Evolutionary conservation across 169 alveolate species (phyloP).

Genomic region (Toxoplasma gondii): DNA sequence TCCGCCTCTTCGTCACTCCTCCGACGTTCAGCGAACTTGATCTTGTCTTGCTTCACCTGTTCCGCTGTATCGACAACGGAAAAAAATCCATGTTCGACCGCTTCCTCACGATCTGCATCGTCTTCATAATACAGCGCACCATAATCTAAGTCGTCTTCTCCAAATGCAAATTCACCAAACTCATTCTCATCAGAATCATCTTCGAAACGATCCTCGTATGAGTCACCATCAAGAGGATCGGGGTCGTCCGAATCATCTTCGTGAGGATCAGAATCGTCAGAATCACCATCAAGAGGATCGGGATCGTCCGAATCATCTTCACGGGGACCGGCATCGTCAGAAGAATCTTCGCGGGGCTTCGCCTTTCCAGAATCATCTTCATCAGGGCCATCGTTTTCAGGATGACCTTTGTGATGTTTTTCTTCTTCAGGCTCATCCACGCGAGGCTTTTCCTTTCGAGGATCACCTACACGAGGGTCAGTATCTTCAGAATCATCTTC

Average conservation of each 20-base stretch:
- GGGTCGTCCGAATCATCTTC: background rate
- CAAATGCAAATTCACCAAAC: background rate
- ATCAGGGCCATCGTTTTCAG: slow-evolving; percentile 12
- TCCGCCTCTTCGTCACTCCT: background rate
- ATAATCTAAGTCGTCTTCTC: background rate
- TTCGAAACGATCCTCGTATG: background rate
- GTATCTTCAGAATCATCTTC: slow-evolving; percentile 38
- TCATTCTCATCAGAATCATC: background rate
- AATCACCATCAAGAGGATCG: background rate
- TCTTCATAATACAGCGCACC: background rate
- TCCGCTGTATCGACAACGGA: background rate
- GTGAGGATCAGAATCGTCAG: background rate
- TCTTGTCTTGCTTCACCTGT: background rate
- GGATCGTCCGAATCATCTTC: background rate
- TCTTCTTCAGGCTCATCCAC: slow-evolving; percentile 25
- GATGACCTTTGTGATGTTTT: background rate
- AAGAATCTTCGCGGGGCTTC: background rate
- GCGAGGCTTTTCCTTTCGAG: background rate
- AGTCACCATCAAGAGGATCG: background rate
- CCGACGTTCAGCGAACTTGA: background rate
- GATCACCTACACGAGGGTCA: slow-evolving; percentile 24
- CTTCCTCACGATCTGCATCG: background rate
- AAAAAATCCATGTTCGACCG: background rate
- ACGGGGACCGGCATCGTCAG: slow-evolving; percentile 8
- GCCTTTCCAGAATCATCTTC: background rate